Evolutionary conservation across 176 grass and related monocot genomes (phyloP).

Genomic region (Pontederia crassipes): DNA sequence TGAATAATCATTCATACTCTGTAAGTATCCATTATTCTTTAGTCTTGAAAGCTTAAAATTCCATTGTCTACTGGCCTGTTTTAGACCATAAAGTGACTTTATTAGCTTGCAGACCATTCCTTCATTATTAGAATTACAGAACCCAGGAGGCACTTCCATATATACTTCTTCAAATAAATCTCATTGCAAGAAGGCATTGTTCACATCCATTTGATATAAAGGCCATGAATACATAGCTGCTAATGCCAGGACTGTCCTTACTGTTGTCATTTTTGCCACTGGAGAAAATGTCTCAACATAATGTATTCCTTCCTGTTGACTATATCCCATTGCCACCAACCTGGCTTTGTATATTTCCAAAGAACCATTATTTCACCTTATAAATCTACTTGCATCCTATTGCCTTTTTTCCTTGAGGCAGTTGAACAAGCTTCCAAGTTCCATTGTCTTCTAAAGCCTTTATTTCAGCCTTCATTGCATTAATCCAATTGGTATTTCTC

Average conservation of each 20-base stretch:
- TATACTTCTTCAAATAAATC: slow-evolving; percentile 15
- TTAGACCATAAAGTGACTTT: slow-evolving; percentile 8
- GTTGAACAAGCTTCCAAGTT: background rate
- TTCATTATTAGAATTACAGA: background rate
- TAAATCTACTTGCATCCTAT: background rate
- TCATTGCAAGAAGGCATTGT: slow-evolving; percentile 15
- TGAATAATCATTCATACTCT: background rate
- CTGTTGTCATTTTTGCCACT: slow-evolving; percentile 10
- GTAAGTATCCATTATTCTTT: background rate
- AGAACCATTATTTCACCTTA: background rate
- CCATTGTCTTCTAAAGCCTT: background rate
- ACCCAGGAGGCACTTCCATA: slow-evolving; percentile 10
- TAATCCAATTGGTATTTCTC: background rate
- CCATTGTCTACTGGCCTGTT: background rate
- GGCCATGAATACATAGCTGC: background rate
- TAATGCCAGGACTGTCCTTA: background rate
- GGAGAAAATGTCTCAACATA: slow-evolving; percentile 8
- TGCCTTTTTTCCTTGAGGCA: background rate
- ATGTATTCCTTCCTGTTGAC: slow-evolving; percentile 2
- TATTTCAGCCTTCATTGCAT: background rate
- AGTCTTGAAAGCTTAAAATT: no score
- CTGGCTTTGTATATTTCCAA: no score
- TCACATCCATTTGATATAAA: slow-evolving; percentile 20
- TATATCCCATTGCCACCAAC: background rate
- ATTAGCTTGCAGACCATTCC: slow-evolving; percentile 1